Base-by-base conservation (phyloP, 2,329 filamentous ascomycete genomes). In the Sporothrix schenckii region DNA sequence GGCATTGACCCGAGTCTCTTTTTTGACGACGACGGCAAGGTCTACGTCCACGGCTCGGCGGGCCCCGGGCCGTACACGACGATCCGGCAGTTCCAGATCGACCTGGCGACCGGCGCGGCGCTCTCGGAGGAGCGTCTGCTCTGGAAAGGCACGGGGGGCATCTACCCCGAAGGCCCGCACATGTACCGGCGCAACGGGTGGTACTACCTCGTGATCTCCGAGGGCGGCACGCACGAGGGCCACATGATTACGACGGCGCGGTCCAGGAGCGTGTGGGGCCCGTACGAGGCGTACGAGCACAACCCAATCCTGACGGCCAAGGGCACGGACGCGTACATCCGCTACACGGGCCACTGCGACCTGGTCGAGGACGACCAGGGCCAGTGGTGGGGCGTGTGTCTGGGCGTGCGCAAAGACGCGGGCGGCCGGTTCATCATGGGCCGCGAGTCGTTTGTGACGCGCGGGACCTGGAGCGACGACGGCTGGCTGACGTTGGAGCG, bases 351-450 rank as follows among this genome's bases (percentile, higher is more conserved):
- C 21, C 60, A 65, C 10, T 47, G 41, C 41, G 60, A 65, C n/a
- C 11, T 65, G 21, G 14, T 65, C 44, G 41, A 65, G 44, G 60
- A 65, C 44, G 60, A 47, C 41, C 14, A 47, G 11, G 60, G 41
- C 24, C 41, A 47, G 41, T 65, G 60, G 60, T 65, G 60, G 60
- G 60, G 41, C 11, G 60, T 65, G 61, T 47, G 44, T 52, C 47
- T 66, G 24, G 61, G 47, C 9, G 61, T 66, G 39, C 61, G 61
- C 44, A 66, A 66, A 7, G 61, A 66, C 6, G 41, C 41, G 11
- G 60, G 60, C 60, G 60, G 60, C n/a, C 60, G 60, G 13, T 63
- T 63, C 41, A 49, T 63, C 60, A 63, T 63, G 60, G 60, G 60
- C 60, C 60, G 60, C 11, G 60, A 63, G 60, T 47, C 60, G 60